Evolutionary conservation across 108 stramenopile genomes (phyloP).

Genomic region (Cyclotella cryptica): DNA sequence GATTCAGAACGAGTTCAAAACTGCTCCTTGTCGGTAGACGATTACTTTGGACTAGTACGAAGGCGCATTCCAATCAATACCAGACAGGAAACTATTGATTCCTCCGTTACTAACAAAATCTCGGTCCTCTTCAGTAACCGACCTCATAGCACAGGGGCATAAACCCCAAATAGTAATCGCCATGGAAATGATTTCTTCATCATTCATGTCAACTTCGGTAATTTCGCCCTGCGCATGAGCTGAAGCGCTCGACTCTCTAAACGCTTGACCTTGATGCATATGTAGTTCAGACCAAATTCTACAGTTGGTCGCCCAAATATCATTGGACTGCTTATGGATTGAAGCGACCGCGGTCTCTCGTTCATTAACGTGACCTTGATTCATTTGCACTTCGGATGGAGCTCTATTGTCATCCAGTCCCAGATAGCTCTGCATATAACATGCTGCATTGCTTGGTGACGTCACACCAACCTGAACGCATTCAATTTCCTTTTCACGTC

Average conservation of each 20-base stretch:
- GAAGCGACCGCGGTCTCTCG: not conserved
- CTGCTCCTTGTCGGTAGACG: too few species aligned
- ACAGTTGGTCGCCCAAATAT: too few species aligned
- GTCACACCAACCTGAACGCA: not conserved
- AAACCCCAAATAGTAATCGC: not conserved
- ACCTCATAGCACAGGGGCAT: too few species aligned
- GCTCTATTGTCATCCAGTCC: too few species aligned
- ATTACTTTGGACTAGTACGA: too few species aligned
- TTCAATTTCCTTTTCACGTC: not conserved
- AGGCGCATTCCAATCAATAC: not conserved
- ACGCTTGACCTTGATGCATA: not conserved
- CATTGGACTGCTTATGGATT: not conserved
- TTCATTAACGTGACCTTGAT: too few species aligned
- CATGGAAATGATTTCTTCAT: slow-evolving; percentile 1
- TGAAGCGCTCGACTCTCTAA: not conserved
- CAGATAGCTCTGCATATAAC: too few species aligned
- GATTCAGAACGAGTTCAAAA: not conserved
- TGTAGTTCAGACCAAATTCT: too few species aligned
- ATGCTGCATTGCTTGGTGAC: too few species aligned
- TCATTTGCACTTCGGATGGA: not conserved
- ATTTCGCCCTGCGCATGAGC: not conserved
- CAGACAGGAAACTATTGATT: too few species aligned
- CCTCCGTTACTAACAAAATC: too few species aligned
- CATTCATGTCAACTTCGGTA: slow-evolving; percentile 5
- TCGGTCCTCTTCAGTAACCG: too few species aligned